Percentiles rank a stretch among this genome's conserved stretches.
Conservation (phyloP, 257 asterid species). For the Galeopsis tetrahit region DNA sequence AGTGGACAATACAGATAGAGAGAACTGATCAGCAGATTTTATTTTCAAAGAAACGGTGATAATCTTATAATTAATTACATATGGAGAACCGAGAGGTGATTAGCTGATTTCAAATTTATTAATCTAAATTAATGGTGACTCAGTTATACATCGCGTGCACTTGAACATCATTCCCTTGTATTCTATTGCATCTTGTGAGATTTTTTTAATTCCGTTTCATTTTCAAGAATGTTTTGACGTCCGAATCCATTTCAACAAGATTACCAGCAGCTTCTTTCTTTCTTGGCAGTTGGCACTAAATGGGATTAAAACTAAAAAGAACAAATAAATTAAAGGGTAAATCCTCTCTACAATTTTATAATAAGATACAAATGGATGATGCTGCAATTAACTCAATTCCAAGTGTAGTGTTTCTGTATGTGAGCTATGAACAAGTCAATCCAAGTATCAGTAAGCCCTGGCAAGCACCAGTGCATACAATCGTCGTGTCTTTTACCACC, state of each 20-base stretch:
- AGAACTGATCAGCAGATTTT: not conserved
- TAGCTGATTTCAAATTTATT: not conserved
- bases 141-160: not conserved
- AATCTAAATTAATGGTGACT: not conserved
- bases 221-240: not conserved
- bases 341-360: not conserved
- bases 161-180: not conserved
- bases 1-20: too few relatives aligned
- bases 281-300: not conserved
- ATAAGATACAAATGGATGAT: not conserved
- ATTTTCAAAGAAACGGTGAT: not conserved
- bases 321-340: not conserved
- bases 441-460: conserved; percentile 94
- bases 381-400: conserved; percentile 19
- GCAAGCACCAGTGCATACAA: conserved; percentile 99
- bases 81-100: not conserved
- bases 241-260: not conserved
- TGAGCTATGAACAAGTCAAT: conserved; percentile 76
- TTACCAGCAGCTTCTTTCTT: not conserved
- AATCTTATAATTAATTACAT: too few relatives aligned
- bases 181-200: not conserved
- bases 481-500: conserved; percentile 91
- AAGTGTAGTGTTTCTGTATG: conserved; percentile 41
- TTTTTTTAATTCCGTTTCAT: too few relatives aligned
- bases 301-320: conserved; percentile 1